Base-by-base conservation (phyloP, 2,329 filamentous ascomycete species). In the Magnaporthales sp. region DNA sequence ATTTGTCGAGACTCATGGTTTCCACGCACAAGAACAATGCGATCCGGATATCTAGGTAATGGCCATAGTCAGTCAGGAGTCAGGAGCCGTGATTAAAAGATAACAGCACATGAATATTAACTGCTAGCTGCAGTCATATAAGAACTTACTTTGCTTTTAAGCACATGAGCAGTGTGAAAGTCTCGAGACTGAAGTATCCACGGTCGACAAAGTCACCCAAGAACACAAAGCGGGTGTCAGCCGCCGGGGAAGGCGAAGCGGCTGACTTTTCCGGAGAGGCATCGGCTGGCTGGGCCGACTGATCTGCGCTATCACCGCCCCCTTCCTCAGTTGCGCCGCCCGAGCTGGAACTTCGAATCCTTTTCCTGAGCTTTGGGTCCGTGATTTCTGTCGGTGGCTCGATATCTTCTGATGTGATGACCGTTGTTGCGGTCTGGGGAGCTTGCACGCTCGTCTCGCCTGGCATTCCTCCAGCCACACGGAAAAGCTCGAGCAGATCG, bases 1-100 rank as follows among this genome's bases (percentile, higher is more conserved):
- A 99, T 96, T 74, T 96, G 95, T 70, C 95, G 89, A 29, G 93
- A 97, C 79, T 99, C 95, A 80, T 99, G 95, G 78, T 99, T 99
- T 69, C 95, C 95, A 71, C 95, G 91, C 71, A 99, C 97, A 10
- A 99, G 88, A 74, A 98, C 93, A 66, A 99, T 96, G 72, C 93
- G 89, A 71, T 96, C 89, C 6, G 95, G 95, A 79, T 98, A 99
- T 81, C 95, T 93, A 70, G 89, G 80, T 73, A 24, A 24, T 4
- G 32, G 51, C 67, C 73, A 64, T 73, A n/a, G 56, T 32, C 30
- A 64, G 15, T 27, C 4, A 61, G 68, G 22, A 15, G n/a, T n/a
- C n/a, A n/a, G n/a, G n/a, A n/a, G n/a, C 11, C 60, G 69, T 26
- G 60, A 26, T 46, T 1, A 46, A 6, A 46, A 46, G 15, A 46